Conservation (phyloP, 2,329 filamentous ascomycete genomes). For the Xylaria sp. region DNA sequence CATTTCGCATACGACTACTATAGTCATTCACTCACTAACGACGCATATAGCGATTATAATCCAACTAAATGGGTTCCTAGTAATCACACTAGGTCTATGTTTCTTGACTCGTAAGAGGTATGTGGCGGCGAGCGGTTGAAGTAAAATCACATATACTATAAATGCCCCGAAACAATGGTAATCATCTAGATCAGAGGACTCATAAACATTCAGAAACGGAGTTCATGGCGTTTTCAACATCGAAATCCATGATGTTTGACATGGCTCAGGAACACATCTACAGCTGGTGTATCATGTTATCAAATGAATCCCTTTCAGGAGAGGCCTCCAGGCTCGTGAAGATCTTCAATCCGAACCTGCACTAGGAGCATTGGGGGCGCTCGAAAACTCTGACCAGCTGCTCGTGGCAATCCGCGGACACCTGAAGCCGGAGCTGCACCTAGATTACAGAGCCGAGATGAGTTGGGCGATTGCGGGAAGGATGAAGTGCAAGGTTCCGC, state of each 20-base stretch:
- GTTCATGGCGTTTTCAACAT: conserved; percentile 14
- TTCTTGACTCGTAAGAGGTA: neutral
- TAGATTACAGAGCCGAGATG: conserved; percentile 25
- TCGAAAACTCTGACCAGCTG: conserved; percentile 2
- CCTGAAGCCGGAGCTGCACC: conserved; percentile 21
- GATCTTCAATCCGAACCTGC: conserved; percentile 1
- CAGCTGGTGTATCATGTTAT: conserved; percentile 13
- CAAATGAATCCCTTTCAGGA: conserved; percentile 4
- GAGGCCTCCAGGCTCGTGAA: conserved; percentile 24
- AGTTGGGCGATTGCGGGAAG: conserved; percentile 16
- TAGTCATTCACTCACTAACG: conserved; percentile 8
- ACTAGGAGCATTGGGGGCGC: neutral
- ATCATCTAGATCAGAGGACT: neutral
- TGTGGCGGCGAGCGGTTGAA: neutral
- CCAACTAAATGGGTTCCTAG: neutral
- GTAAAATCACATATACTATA: neutral
- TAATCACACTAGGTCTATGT: neutral
- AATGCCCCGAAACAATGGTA: neutral
- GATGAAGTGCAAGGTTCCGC: neutral
- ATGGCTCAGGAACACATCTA: conserved; percentile 5
- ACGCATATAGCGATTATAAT: neutral
- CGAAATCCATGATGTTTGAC: neutral
- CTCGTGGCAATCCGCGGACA: conserved; percentile 6
- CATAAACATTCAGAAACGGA: conserved; percentile 13
- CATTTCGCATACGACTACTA: neutral